Conservation (phyloP, 1,284 basidiomycete species). For the Leccinum solheimii region DNA sequence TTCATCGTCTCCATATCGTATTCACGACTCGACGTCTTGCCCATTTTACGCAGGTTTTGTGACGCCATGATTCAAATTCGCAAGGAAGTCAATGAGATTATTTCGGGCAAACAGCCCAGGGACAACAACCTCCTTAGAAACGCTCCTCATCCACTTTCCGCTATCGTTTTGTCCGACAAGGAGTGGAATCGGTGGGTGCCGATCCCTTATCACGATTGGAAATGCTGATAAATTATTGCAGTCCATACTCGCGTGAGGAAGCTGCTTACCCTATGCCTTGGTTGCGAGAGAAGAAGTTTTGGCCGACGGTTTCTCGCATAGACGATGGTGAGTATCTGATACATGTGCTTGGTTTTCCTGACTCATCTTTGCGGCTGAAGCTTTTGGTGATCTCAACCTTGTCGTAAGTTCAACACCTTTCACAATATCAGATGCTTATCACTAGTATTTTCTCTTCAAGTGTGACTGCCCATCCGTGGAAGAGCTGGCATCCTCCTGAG, state of each 20-base stretch:
- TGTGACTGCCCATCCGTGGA: constrained; percentile 91
- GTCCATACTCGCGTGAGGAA: constrained; percentile 82
- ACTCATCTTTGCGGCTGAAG: constrained; percentile 37
- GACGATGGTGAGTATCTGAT: constrained; percentile 73
- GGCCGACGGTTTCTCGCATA: constrained; percentile 87
- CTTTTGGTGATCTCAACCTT: constrained; percentile 81
- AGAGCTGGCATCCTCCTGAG: constrained; percentile 49
- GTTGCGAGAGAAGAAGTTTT: constrained; percentile 87
- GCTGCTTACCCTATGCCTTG: constrained; percentile 84
- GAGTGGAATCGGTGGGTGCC: constrained; percentile 82
- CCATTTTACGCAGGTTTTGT: constrained; percentile 65
- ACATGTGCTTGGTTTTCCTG: background rate
- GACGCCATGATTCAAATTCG: constrained; percentile 97
- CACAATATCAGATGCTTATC: constrained; percentile 1
- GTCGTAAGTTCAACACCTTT: constrained; percentile 54
- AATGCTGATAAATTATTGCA: constrained; percentile 28
- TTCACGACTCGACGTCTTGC: background rate
- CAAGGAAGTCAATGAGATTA: constrained; percentile 86
- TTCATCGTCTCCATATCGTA: background rate
- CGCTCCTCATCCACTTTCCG: constrained; percentile 87
- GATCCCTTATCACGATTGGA: background rate
- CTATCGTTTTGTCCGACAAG: constrained; percentile 65
- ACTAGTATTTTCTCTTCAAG: constrained; percentile 37
- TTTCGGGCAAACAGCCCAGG: constrained; percentile 80
- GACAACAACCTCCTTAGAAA: constrained; percentile 93